Evolutionary conservation across 345 rosid genomes (phyloP).

Genomic region (Viola odorata): DNA sequence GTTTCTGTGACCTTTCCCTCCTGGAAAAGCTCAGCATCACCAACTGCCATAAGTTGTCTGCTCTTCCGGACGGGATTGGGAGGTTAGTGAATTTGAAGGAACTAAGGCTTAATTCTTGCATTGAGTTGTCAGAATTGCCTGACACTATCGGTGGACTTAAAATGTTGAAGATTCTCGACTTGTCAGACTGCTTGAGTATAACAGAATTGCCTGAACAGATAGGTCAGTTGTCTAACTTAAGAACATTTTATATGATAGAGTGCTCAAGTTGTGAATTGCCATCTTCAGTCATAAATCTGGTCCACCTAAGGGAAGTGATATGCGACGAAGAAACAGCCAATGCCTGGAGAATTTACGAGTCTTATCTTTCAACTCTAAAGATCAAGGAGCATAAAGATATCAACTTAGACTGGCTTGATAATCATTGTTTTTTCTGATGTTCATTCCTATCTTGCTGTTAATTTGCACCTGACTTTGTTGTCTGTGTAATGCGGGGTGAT

Average conservation of each 20-base stretch:
- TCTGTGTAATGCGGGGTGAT: no score
- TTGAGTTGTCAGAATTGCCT: constrained; percentile 17
- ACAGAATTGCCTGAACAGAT: constrained; percentile 19
- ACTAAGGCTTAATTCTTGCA: constrained; percentile 23
- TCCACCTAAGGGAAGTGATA: constrained; percentile 15
- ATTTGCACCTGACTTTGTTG: no score
- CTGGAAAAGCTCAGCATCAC: constrained; percentile 21
- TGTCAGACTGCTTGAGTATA: constrained; percentile 17
- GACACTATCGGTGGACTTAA: constrained; percentile 19
- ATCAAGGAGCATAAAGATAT: constrained; percentile 18
- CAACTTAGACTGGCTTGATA: constrained; percentile 25
- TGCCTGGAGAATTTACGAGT: constrained; percentile 13
- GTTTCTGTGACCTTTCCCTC: constrained; percentile 12
- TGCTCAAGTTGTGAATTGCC: constrained; percentile 24
- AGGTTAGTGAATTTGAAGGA: constrained; percentile 19
- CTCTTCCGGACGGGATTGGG: constrained; percentile 23
- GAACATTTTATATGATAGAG: constrained; percentile 20
- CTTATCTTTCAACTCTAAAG: not conserved
- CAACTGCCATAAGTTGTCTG: constrained; percentile 16
- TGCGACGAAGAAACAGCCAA: constrained; percentile 22
- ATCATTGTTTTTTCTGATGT: not conserved
- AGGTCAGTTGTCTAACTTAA: constrained; percentile 12
- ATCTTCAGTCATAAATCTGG: constrained; percentile 14
- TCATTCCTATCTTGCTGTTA: not conserved
- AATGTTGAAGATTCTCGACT: constrained; percentile 20